Evolutionary conservation across 352 stramenopile genomes (phyloP), one percentile per base, ranked within the genome.

Genomic region (Peronospora destructor): DNA sequence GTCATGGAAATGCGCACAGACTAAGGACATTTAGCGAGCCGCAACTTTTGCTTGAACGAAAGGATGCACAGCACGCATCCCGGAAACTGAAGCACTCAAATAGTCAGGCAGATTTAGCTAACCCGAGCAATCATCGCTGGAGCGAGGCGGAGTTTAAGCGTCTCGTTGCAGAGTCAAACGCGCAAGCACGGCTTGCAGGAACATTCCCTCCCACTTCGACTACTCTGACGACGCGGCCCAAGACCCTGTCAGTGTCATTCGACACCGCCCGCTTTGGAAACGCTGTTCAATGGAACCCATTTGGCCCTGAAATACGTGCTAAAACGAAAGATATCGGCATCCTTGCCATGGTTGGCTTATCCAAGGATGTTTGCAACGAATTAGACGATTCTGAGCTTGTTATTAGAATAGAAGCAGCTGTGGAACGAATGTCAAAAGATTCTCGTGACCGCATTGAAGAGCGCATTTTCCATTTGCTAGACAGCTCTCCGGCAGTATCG

Each of bases 101-200:
- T 54, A 87, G 76, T 37, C 56, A 73, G 39, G 63, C 73, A 16
- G 72, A 81, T 40, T 71, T 88, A 19, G 63, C 64, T 10, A 87
- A 88, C 34, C 75, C 79, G 2, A 90, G 73, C 30, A 83, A 73
- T 19, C 73, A 86, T 50, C 72, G 76, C 6, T 90, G 76, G 74
- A 90, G 69, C 30, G 70, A 85, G 36, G 65, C 64, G 0, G 73
- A 90, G 37, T 87, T 87, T 41, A 87, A 88, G 47, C 71, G 76
- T 19, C 56, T 90, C 12, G 66, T 88, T 6, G 76, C 80, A 6
- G 63, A 84, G 26, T 85, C 72, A 36, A 81, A 81, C 53, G 73
- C 66, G 6, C 59, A 83, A 59, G 70, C 76, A 16, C 64, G 61
- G 14, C 53, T 67, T 26, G 64, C 62, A 0, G 69, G 74, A 4